phyloP scores from a whole-genome alignment of 805 yeast genomes.

The Zygosaccharomyces kombuchaensis region DNA sequence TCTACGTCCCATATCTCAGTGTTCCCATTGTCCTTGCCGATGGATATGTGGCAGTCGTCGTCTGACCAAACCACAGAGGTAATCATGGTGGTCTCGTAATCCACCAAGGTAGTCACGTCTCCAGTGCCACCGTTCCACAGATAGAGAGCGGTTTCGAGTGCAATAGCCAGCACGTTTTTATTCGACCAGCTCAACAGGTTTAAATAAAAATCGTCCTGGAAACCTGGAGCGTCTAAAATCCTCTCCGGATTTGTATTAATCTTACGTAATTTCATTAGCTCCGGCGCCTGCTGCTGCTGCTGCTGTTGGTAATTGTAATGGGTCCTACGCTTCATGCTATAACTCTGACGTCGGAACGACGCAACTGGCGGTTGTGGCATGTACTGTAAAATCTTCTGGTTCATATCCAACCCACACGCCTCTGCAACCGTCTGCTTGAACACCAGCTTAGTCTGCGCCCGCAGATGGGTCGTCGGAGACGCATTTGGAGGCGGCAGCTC shows the following conservation, averaged over 20 bases:
- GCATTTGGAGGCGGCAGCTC: constrained; percentile 46
- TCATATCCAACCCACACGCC: constrained; percentile 86
- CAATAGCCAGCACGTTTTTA: constrained; percentile 80
- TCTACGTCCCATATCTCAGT: constrained; percentile 94
- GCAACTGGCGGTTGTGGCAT: constrained; percentile 76
- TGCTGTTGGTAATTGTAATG: constrained; percentile 35
- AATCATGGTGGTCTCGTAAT: constrained; percentile 41
- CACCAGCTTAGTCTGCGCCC: constrained; percentile 41
- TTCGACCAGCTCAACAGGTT: constrained; percentile 85
- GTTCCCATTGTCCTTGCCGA: constrained; percentile 79
- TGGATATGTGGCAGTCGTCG: constrained; percentile 79
- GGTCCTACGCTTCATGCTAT: constrained; percentile 30
- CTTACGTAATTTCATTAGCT: constrained; percentile 66
- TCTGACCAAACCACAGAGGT: constrained; percentile 81
- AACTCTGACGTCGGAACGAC: constrained; percentile 28
- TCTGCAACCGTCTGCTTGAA: constrained; percentile 84
- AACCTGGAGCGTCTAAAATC: constrained; percentile 93
- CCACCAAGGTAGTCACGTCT: constrained; percentile 63
- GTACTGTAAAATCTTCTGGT: constrained; percentile 78
- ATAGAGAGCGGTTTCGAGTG: constrained; percentile 76
- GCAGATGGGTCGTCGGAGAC: constrained; percentile 42
- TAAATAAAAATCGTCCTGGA: constrained; percentile 86
- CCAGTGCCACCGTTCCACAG: constrained; percentile 91
- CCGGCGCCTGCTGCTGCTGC: constrained; percentile 40
- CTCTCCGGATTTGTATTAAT: constrained; percentile 87